Conservation (phyloP, 2,329 filamentous ascomycete species). For the Exophiala dermatitidis region DNA sequence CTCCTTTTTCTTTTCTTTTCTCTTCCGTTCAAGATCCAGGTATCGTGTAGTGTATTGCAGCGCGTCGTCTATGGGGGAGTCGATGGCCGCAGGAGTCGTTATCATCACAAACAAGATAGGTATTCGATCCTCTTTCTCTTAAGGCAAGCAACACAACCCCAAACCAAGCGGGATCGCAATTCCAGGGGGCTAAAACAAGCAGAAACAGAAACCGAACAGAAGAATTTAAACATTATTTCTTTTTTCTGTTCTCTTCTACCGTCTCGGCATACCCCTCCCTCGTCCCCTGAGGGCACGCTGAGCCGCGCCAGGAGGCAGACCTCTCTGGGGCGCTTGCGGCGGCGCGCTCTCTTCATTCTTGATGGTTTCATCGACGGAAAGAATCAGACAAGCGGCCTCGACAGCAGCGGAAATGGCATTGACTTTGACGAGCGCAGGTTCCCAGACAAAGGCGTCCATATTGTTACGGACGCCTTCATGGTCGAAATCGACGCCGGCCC, state of each 20-base stretch:
- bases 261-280: conserved; percentile 82
- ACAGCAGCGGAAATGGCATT: conserved; percentile 95
- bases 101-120: too few relatives aligned
- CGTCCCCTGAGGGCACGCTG: conserved; percentile 79
- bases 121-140: too few relatives aligned
- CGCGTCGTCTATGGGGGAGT: too few relatives aligned
- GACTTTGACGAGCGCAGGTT: conserved; percentile 90
- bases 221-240: neutral
- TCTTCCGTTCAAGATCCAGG: too few relatives aligned
- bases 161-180: too few relatives aligned
- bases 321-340: conserved; percentile 71
- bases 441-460: conserved; percentile 94
- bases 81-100: too few relatives aligned
- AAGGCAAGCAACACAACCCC: too few relatives aligned
- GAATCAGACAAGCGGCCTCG: conserved; percentile 88
- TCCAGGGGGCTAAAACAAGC: too few relatives aligned
- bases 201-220: too few relatives aligned
- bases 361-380: conserved; percentile 97
- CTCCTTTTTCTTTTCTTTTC: too few relatives aligned
- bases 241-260: conserved; percentile 42
- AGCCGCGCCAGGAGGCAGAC: conserved; percentile 71
- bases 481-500: conserved; percentile 93
- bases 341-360: conserved; percentile 88
- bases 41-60: too few relatives aligned
- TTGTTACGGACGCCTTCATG: conserved; percentile 91